These are phyloP conservation scores for Fusarium sp. DNA, from an alignment of 2,329 filamentous ascomycete species.

Conservation along the genomic window DNA sequence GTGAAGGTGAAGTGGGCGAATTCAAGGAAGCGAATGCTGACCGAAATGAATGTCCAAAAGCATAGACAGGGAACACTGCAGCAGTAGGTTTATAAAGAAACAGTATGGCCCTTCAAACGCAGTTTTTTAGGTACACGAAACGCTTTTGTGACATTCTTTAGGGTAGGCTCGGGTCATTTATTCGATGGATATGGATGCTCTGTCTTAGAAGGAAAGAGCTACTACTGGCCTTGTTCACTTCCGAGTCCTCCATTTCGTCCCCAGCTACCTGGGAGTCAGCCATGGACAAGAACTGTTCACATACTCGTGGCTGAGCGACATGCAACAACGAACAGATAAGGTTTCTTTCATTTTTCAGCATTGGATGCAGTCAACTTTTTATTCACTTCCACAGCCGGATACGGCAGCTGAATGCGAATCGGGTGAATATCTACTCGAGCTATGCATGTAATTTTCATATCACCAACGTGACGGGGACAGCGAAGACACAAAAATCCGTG, in stretches of 20 bases:
- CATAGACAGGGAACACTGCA: background rate
- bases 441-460: background rate
- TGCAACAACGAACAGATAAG: background rate
- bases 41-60: background rate
- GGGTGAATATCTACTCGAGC: background rate
- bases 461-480: conserved; percentile 18
- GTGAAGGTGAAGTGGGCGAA: background rate
- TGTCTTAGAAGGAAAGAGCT: background rate
- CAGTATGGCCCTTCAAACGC: too few relatives aligned
- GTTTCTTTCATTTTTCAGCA: background rate
- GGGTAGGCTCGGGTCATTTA: background rate
- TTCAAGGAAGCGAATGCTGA: background rate
- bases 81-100: background rate
- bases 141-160: background rate
- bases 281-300: background rate
- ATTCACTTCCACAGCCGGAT: background rate
- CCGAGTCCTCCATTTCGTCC: background rate
- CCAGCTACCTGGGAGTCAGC: background rate
- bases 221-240: background rate
- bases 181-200: background rate
- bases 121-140: background rate
- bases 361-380: background rate
- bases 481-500: background rate
- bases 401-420: background rate
- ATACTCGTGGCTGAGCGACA: background rate